A percentile compares a stretch with the other conserved stretches of the same genome.
phyloP scores from a whole-genome alignment of 2,329 filamentous ascomycete species.

The Botryotinia calthae region DNA sequence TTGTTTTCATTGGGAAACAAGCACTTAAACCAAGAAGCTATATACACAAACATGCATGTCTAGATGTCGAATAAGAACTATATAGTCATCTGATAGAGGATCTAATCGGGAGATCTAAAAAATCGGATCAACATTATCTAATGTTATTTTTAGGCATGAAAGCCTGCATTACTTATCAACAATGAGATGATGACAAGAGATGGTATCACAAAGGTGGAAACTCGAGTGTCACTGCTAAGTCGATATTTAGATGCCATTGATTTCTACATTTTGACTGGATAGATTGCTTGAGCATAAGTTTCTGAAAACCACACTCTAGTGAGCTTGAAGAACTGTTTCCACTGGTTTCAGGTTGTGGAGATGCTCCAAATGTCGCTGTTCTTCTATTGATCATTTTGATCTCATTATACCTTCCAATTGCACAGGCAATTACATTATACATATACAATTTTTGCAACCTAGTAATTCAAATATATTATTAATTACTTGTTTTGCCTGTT shows the following conservation, averaged over 20 bases:
- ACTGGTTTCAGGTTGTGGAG: no score
- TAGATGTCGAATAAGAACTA: neutral
- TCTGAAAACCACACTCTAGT: neutral
- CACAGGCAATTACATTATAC: no score
- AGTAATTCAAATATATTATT: neutral
- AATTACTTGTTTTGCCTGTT: neutral
- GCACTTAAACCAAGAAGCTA: neutral
- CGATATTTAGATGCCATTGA: neutral
- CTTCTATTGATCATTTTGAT: no score
- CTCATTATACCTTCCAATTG: no score
- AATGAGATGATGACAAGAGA: neutral
- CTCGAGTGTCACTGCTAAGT: neutral
- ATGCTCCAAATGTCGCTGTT: neutral
- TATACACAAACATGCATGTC: neutral
- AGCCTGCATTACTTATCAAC: neutral
- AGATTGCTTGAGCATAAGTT: neutral
- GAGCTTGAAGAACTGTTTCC: neutral
- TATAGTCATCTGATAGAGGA: neutral
- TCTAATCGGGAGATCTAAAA: neutral
- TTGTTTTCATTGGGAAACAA: neutral
- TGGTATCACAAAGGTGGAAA: neutral
- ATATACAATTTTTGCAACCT: no score
- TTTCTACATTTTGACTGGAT: fast-evolving
- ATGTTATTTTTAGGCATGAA: neutral
- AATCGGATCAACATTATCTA: neutral